phyloP scores from a whole-genome alignment of 129 eudicot genomes.

The sunflower (Helianthus annuus) region DNA sequence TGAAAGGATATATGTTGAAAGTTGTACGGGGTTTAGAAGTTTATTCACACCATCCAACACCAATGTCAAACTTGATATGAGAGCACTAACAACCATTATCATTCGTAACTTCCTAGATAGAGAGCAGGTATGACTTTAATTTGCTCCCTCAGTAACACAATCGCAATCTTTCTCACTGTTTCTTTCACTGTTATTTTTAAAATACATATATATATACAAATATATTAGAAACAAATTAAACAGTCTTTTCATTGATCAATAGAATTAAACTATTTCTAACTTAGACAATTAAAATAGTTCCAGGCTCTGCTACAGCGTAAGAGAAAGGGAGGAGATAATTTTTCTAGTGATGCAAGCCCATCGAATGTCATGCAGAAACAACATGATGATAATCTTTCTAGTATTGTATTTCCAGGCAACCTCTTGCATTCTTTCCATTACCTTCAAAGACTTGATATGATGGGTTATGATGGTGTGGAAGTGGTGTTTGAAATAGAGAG shows the following conservation, averaged over 20 bases:
- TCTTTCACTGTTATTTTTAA: too few relatives aligned
- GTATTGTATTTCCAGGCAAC: neutral
- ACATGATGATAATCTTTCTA: too few relatives aligned
- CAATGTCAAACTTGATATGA: neutral
- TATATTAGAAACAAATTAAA: too few relatives aligned
- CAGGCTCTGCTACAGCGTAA: neutral
- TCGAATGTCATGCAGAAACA: too few relatives aligned
- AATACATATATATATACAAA: too few relatives aligned
- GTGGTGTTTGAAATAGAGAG: neutral
- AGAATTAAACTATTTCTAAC: too few relatives aligned
- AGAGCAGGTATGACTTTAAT: too few relatives aligned
- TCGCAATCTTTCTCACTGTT: too few relatives aligned
- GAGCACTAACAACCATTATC: neutral
- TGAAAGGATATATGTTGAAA: neutral
- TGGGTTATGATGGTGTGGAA: neutral
- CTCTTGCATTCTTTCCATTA: neutral
- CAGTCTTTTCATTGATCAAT: too few relatives aligned
- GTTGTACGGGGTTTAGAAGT: conserved; percentile 1
- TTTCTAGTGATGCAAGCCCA: neutral
- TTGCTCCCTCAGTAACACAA: neutral
- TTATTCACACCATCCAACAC: conserved; percentile 1
- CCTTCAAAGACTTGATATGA: neutral
- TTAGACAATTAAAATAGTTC: too few relatives aligned
- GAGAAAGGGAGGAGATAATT: neutral
- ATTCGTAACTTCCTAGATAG: neutral